Evolutionary conservation across 2,329 filamentous ascomycete species (phyloP), one percentile per base, ranked within the genome.

Genomic region (Alternaria dauci): DNA sequence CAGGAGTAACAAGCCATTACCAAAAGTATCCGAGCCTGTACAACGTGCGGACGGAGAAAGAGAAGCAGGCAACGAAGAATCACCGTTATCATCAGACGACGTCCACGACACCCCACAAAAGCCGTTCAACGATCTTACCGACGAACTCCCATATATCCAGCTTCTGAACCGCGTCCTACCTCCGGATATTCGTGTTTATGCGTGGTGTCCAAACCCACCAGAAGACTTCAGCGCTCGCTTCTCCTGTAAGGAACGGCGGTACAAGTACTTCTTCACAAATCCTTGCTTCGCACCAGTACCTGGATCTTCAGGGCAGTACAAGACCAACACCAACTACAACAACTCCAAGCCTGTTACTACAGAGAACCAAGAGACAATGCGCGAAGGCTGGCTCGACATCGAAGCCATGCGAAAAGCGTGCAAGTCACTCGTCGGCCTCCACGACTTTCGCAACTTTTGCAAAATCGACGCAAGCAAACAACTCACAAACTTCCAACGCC

Each of bases 391-490:
- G 88, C 86, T 99, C 7, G 90, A 98, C 79, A 91, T 98, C 57
- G 89, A 88, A 0, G 90, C 90, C 36, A 99, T 99, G 95, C 86
- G 88, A 18, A 80, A 88, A 70, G 95, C 92, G 0, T 95, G 94
- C 25, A 89, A 88, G 75, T 83, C 88, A 51, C 94, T 92, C 68
- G 87, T 93, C 69, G 95, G 95, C 6, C 79, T 89, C 52, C 92
- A 98, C 79, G 95, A 99, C 81, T 99, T 98, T 81, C 88, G 95
- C 61, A 99, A 99, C 79, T 91, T 98, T 75, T 98, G 95, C 85
- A 97, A 97, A 79, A 84, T 98, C 60, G 95, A 99, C 79, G 86
- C 91, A 1, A 88, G 86, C 71, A 98, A 98, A 83, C 92, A 96
- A 79, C 92, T 97, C 69, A 88, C 88, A 34, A 95, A 92, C 75